Evolutionary conservation across 1,139 yeast species (phyloP).

Genomic region (Lodderomyces theae): DNA sequence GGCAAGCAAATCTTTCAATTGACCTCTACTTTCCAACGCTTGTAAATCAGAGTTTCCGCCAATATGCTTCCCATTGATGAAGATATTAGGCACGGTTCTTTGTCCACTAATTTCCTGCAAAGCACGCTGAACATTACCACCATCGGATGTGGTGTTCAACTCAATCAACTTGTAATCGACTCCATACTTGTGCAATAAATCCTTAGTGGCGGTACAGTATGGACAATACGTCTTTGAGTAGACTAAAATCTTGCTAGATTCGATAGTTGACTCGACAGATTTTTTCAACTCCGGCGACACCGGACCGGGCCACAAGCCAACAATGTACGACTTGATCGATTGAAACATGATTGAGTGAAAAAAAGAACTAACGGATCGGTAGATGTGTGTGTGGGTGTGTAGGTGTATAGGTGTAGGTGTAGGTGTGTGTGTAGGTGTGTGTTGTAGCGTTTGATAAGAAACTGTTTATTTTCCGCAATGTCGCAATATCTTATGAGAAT

Average conservation of each 20-base stretch:
- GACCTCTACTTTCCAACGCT: slow-evolving; percentile 33
- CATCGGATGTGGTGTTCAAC: slow-evolving; percentile 21
- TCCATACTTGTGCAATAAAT: slow-evolving; percentile 16
- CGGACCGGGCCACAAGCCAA: slow-evolving; percentile 12
- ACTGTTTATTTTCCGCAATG: no score
- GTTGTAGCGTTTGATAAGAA: no score
- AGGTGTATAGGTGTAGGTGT: no score
- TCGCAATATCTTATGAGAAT: not conserved
- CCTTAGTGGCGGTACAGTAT: slow-evolving; percentile 26
- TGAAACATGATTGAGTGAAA: no score
- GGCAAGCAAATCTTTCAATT: slow-evolving; percentile 15
- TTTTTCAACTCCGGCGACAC: slow-evolving; percentile 18
- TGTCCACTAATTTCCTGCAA: slow-evolving; percentile 73
- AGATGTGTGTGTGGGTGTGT: not conserved
- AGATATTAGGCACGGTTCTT: slow-evolving; percentile 83
- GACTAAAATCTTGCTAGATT: slow-evolving; percentile 20
- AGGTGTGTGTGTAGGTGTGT: no score
- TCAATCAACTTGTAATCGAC: slow-evolving; percentile 22
- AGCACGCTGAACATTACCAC: slow-evolving; percentile 58
- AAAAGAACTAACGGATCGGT: no score
- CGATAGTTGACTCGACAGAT: slow-evolving; percentile 19
- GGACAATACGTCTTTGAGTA: slow-evolving; percentile 27
- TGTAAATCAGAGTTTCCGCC: slow-evolving; percentile 89
- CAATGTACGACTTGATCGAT: not conserved
- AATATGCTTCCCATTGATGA: slow-evolving; percentile 77